phyloP scores from a whole-genome alignment of 169 alveolate species.

The Eimeria sp. region DNA sequence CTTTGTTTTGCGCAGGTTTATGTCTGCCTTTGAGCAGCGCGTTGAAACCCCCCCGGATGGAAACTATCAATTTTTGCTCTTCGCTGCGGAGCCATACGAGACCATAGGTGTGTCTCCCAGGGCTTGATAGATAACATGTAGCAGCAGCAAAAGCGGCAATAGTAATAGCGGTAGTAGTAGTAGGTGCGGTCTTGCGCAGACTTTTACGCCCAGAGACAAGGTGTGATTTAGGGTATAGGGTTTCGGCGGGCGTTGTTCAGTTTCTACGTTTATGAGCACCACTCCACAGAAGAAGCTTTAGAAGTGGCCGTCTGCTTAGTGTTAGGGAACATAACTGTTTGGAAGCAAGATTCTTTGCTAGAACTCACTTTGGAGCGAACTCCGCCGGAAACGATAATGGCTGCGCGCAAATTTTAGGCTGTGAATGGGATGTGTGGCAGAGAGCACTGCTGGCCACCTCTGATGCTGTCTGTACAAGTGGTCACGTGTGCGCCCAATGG shows the following conservation, averaged over 20 bases:
- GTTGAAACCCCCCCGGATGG: conserved; percentile 94
- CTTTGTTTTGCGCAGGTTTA: conserved; percentile 86
- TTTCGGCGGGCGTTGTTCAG: background rate
- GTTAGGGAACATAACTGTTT: background rate
- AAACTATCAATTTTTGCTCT: conserved; percentile 97
- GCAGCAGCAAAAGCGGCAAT: background rate
- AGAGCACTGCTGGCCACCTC: background rate
- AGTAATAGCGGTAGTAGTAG: background rate
- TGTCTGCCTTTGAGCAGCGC: conserved; percentile 98
- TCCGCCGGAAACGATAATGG: background rate
- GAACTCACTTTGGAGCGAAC: background rate
- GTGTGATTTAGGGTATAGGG: background rate
- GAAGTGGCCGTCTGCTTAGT: background rate
- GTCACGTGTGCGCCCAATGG: background rate
- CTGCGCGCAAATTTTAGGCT: background rate
- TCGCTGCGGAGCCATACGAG: conserved; percentile 99
- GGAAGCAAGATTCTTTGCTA: background rate
- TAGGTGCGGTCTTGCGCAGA: background rate
- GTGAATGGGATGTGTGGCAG: background rate
- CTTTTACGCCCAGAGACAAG: background rate
- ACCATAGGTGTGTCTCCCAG: conserved; percentile 89
- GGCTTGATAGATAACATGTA: background rate
- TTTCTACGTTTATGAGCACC: background rate
- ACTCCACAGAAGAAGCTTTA: background rate
- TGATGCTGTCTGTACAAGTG: background rate